Evolutionary conservation across 2,329 filamentous ascomycete species (phyloP).

Genomic region (Trichoderma endophyticum): DNA sequence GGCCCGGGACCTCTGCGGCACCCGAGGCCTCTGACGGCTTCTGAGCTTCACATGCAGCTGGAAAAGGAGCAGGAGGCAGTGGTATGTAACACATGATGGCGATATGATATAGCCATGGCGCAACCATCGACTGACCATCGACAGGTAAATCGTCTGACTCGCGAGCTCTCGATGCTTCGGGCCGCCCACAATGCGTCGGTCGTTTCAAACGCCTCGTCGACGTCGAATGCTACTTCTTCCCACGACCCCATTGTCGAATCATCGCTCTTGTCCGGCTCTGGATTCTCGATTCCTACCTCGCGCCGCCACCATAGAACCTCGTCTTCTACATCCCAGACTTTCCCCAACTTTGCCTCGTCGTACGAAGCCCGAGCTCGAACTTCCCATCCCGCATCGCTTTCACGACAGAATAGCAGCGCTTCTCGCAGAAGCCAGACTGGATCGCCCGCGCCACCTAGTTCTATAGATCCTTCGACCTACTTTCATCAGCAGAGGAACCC

Average conservation of each 20-base stretch:
- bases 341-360: conserved; percentile 37
- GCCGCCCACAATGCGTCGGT: conserved; percentile 65
- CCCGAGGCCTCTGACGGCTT: conserved; percentile 80
- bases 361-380: conserved; percentile 44
- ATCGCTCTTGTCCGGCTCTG: conserved; percentile 55
- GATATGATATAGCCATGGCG: not conserved
- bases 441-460: conserved; percentile 45
- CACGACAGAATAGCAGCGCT: conserved; percentile 54
- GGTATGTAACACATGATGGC: conserved; percentile 47
- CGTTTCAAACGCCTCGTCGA: conserved; percentile 62
- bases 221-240: conserved; percentile 51
- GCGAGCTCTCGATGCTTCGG: conserved; percentile 82
- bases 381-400: conserved; percentile 44
- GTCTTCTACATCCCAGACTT: conserved; percentile 54
- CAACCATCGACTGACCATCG: conserved; percentile 3
- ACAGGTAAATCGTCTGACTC: conserved; percentile 87
- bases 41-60: conserved; percentile 82
- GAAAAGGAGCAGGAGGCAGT: conserved; percentile 96
- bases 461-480: conserved; percentile 44
- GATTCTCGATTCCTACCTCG: conserved; percentile 54
- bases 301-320: conserved; percentile 57
- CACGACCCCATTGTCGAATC: conserved; percentile 48
- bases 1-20: conserved; percentile 76
- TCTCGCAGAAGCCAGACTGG: conserved; percentile 52
- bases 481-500: conserved; percentile 48